Percentiles rank a stretch among this genome's conserved stretches.
Evolutionary conservation across 192 early-diverging fungal species (phyloP).

Genomic region (Backusella psychrophila): DNA sequence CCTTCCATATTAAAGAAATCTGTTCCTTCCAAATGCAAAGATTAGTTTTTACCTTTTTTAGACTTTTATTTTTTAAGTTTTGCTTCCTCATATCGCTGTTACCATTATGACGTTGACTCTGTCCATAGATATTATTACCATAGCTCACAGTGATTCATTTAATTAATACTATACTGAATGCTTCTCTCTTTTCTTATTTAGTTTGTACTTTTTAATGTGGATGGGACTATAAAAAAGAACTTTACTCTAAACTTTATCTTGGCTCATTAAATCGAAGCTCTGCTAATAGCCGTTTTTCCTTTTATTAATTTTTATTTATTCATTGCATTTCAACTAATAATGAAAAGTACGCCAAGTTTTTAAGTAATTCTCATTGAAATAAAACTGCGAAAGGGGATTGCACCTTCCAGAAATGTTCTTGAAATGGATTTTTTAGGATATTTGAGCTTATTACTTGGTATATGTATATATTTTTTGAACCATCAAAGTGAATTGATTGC

Average conservation of each 20-base stretch:
- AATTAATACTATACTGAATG: no score
- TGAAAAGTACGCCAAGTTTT: not conserved
- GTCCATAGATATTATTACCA: not conserved
- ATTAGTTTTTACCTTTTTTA: not conserved
- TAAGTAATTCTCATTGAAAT: not conserved
- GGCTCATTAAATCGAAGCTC: not conserved
- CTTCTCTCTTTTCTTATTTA: no score
- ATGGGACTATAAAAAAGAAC: not conserved
- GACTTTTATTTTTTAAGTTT: not conserved
- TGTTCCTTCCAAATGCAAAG: not conserved
- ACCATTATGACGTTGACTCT: not conserved
- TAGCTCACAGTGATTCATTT: not conserved
- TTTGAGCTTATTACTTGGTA: not conserved
- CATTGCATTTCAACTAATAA: not conserved
- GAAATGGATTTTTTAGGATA: not conserved
- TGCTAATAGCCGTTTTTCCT: not conserved
- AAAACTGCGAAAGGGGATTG: not conserved
- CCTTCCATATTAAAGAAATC: not conserved
- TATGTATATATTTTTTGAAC: not conserved
- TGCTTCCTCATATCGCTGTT: not conserved
- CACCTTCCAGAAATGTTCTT: not conserved
- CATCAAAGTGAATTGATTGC: not conserved
- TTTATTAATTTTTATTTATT: not conserved
- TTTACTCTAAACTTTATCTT: no score
- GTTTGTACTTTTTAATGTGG: no score